Base-by-base conservation (phyloP, 1,284 basidiomycete species). In the Sporisorium reilianum region DNA sequence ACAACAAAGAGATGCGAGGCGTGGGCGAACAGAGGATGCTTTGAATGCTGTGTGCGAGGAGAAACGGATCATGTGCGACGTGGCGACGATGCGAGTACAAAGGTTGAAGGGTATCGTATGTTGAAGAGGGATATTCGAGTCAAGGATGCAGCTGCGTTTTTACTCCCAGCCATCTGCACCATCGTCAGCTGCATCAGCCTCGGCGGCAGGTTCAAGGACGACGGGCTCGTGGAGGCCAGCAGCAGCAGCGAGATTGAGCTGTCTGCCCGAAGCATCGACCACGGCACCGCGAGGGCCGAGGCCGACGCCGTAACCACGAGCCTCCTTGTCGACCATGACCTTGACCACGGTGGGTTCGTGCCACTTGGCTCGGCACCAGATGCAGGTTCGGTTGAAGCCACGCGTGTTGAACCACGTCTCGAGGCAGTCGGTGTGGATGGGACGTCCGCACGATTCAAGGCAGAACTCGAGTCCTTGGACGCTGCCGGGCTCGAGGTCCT, bases 301-400 rank as follows among this genome's bases (percentile, higher is more conserved):
- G 5, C 72, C 72, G 25, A 69, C 55, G 26, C 72, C 65, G 54
- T 75, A 75, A 25, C 72, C 72, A 11, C 59, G 9, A n/a, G 58
- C 23, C n/a, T 46, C 23, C 30, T 16, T 28, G 16, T 26, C n/a
- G 45, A 28, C 38, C 20, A 30, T 6, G 30, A 16, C 25, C 23
- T n/a, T 2, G 26, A 20, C 41, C 41, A 2, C 8, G 5, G 16
- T 16, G 12, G 61, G n/a, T 11, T 49, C 54, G 34, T 58, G 62
- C 71, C 71, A 68, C 18, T 23, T 58, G 9, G 64, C 72, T 36
- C 72, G 59, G 30, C 72, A 75, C 72, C 72, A 75, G 26, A 75
- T 70, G 51, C 72, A 75, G 5, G 72, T 72, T 18, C 32, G 40
- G 4, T 38, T 49, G 26, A 40, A 66, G 30, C 64, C 58, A 5